phyloP scores from a whole-genome alignment of 1,284 basidiomycete species.

The Neotropicomus parvogracilis region DNA sequence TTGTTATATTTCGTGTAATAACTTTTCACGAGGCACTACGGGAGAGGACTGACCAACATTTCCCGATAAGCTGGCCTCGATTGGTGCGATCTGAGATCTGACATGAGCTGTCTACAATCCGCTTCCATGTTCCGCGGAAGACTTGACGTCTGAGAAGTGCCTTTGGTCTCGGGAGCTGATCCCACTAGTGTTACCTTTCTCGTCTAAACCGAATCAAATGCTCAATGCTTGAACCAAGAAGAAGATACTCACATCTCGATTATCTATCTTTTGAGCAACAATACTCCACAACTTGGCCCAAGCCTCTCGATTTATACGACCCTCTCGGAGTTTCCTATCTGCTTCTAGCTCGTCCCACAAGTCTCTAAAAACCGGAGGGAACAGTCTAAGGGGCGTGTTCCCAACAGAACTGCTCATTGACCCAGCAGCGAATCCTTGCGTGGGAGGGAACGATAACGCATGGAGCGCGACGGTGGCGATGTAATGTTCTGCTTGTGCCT shows the following conservation, averaged over 20 bases:
- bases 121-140: constrained; percentile 26
- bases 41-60: constrained; percentile 68
- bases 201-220: constrained; percentile 25
- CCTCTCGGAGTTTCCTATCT: constrained; percentile 58
- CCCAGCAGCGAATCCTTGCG: constrained; percentile 59
- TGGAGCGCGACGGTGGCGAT: constrained; percentile 85
- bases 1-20: constrained; percentile 35
- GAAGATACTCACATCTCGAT: constrained; percentile 42
- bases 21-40: background rate
- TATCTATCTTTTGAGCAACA: constrained; percentile 53
- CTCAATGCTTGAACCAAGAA: constrained; percentile 1
- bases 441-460: constrained; percentile 59
- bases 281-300: constrained; percentile 72
- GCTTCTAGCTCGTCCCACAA: constrained; percentile 91
- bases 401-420: constrained; percentile 40
- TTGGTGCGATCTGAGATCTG: constrained; percentile 60
- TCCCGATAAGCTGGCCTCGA: constrained; percentile 70
- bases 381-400: constrained; percentile 62
- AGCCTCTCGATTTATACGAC: constrained; percentile 60
- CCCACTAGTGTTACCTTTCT: constrained; percentile 32
- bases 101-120: constrained; percentile 50
- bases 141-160: constrained; percentile 11
- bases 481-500: constrained; percentile 86
- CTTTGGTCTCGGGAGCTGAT: constrained; percentile 22
- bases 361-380: constrained; percentile 84